These are phyloP conservation scores for Cercospora citrullina DNA, from an alignment of 2,329 filamentous ascomycete species.

Conservation along the genomic window DNA sequence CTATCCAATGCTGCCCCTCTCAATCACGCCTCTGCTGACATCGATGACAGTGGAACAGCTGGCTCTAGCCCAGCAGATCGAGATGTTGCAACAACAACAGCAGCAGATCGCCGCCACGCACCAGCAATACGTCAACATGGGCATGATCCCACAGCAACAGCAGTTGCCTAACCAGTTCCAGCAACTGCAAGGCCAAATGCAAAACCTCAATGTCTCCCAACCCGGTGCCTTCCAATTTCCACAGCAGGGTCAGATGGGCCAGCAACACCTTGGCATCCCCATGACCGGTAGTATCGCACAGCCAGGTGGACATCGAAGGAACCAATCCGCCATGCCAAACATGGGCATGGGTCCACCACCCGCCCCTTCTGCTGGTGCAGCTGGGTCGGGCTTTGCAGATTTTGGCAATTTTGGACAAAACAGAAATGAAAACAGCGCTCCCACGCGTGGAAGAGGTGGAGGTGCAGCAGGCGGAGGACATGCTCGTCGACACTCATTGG, in stretches of 20 bases:
- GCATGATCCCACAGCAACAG: slow-evolving; percentile 86
- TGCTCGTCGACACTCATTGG: slow-evolving; percentile 90
- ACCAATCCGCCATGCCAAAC: slow-evolving; percentile 93
- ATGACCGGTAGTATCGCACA: slow-evolving; percentile 73
- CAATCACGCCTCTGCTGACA: neutral
- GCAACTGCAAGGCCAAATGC: slow-evolving; percentile 76
- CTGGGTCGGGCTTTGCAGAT: slow-evolving; percentile 75
- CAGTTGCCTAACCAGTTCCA: slow-evolving; percentile 73
- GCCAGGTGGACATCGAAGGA: slow-evolving; percentile 86
- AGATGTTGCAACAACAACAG: slow-evolving; percentile 94
- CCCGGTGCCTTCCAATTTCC: slow-evolving; percentile 81
- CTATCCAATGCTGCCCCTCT: neutral
- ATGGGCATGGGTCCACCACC: slow-evolving; percentile 78
- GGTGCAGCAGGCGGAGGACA: slow-evolving; percentile 72
- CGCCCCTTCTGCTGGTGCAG: slow-evolving; percentile 83
- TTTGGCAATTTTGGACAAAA: slow-evolving; percentile 56
- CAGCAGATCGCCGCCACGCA: slow-evolving; percentile 96
- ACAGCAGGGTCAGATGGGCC: slow-evolving; percentile 61
- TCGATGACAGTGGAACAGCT: slow-evolving; percentile 81
- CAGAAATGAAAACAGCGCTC: slow-evolving; percentile 65
- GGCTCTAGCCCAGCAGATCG: slow-evolving; percentile 96
- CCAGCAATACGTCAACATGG: slow-evolving; percentile 97
- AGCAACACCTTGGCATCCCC: slow-evolving; percentile 63
- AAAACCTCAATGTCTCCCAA: slow-evolving; percentile 70
- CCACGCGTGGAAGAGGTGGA: slow-evolving; percentile 71